Evolutionary conservation across 164 flowering plant genomes (phyloP).

Genomic region (Vitis riparia): DNA sequence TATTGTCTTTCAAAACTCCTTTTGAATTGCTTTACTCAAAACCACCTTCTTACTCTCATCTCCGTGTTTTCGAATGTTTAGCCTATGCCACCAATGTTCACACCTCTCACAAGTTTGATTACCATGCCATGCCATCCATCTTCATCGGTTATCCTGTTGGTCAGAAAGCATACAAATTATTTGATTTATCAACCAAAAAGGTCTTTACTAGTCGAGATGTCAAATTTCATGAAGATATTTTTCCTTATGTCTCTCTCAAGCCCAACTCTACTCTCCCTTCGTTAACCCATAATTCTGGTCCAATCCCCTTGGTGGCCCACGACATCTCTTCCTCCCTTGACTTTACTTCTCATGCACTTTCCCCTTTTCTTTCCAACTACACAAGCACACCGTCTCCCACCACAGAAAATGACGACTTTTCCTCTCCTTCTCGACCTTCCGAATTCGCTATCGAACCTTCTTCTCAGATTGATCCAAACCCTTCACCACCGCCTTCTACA

Average conservation of each 20-base stretch:
- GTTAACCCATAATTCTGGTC: not conserved
- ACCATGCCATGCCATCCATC: not conserved
- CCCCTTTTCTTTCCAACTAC: not conserved
- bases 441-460: not conserved
- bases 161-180: conserved; percentile 7
- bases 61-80: too few relatives aligned
- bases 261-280: not conserved
- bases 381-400: not conserved
- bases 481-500: too few relatives aligned
- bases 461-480: not conserved
- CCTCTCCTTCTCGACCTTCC: not conserved
- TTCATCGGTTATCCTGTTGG: not conserved
- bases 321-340: too few relatives aligned
- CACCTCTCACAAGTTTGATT: not conserved
- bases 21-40: conserved; percentile 2
- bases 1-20: not conserved
- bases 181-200: conserved; percentile 8
- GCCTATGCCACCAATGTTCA: too few relatives aligned
- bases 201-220: not conserved
- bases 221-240: conserved; percentile 3
- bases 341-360: not conserved
- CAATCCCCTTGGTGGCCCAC: not conserved
- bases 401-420: too few relatives aligned
- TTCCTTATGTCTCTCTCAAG: not conserved
- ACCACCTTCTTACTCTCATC: not conserved